Evolutionary conservation across 441 rosid genomes (phyloP).

Genomic region (Iberis amara): DNA sequence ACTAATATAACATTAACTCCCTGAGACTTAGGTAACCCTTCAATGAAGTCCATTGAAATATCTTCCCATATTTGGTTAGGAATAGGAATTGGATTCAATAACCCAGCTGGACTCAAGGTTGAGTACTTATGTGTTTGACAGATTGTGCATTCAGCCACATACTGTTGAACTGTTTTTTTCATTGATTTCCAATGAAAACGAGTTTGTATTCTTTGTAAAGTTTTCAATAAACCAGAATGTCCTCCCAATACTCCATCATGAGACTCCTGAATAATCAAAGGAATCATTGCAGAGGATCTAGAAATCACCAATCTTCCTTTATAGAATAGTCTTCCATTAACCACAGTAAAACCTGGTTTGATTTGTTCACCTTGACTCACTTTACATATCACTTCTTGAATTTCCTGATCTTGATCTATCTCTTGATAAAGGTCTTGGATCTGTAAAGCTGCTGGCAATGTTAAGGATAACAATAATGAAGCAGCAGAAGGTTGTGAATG

Average conservation of each 20-base stretch:
- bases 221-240: background rate
- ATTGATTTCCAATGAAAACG: background rate
- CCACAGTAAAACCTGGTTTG: too few relatives aligned
- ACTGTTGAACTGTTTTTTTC: background rate
- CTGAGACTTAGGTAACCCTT: background rate
- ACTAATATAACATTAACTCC: background rate
- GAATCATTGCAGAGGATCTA: accelerated
- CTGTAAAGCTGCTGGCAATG: background rate
- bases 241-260: background rate
- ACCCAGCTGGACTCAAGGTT: background rate
- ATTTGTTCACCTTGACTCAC: too few relatives aligned
- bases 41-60: background rate
- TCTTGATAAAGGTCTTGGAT: background rate
- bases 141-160: background rate
- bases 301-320: too few relatives aligned
- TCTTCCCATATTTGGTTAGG: background rate
- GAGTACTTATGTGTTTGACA: background rate
- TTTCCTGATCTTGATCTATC: too few relatives aligned
- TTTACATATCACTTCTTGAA: too few relatives aligned
- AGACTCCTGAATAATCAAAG: background rate
- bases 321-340: too few relatives aligned
- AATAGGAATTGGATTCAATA: background rate
- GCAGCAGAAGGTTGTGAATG: background rate
- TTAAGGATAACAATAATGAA: background rate
- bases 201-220: background rate